Conservation (phyloP, 2,329 filamentous ascomycete species). For the Beauveria pseudobassiana region DNA sequence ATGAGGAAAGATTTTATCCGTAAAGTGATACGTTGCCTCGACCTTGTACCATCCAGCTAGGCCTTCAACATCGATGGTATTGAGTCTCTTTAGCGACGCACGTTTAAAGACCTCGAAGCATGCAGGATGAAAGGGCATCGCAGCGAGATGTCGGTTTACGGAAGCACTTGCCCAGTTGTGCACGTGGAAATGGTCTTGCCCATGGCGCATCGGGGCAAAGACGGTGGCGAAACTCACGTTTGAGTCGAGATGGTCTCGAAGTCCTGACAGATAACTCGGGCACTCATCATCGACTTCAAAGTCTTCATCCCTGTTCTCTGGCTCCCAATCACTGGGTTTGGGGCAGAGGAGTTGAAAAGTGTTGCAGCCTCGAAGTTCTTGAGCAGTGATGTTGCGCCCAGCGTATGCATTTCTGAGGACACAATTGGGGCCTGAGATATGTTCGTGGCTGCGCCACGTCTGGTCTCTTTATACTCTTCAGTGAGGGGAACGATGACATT, state of each 20-base stretch:
- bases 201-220: conserved; percentile 15
- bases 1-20: conserved; percentile 6
- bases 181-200: background rate
- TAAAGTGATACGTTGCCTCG: background rate
- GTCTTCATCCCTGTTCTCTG: conserved; percentile 5
- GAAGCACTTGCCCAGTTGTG: conserved; percentile 10
- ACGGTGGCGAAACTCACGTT: background rate
- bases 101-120: conserved; percentile 24
- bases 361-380: conserved; percentile 21
- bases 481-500: conserved; percentile 7
- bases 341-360: conserved; percentile 20
- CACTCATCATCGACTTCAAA: conserved; percentile 14
- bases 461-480: conserved; percentile 9
- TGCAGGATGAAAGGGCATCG: conserved; percentile 22
- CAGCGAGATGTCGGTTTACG: background rate
- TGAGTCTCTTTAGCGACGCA: conserved; percentile 14
- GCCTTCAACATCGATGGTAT: conserved; percentile 15
- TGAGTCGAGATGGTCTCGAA: conserved; percentile 4
- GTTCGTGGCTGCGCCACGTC: conserved; percentile 14
- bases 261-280: background rate
- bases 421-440: conserved; percentile 19
- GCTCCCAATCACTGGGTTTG: conserved; percentile 15
- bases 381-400: conserved; percentile 17
- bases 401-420: conserved; percentile 13
- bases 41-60: conserved; percentile 13